Evolutionary conservation across 345 rosid genomes (phyloP).

Genomic region (Cardamine chenopodiifolia): DNA sequence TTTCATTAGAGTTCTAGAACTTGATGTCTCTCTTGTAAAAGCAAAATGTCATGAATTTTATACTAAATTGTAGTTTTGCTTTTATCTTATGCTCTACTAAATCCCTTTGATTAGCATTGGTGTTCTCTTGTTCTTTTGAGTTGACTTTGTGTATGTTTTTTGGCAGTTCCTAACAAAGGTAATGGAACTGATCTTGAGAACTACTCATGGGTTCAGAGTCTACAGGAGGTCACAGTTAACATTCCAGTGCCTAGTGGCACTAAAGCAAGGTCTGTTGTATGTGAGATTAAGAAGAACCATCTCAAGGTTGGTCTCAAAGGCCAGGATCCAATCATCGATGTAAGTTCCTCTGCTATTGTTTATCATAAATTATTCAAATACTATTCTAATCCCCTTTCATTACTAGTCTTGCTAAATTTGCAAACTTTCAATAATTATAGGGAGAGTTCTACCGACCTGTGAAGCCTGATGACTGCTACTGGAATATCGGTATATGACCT

Average conservation of each 20-base stretch:
- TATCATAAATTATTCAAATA: background rate
- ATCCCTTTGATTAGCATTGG: background rate
- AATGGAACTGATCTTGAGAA: slow-evolving; percentile 89
- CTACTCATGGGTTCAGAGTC: slow-evolving; percentile 91
- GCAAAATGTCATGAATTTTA: background rate
- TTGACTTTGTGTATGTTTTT: background rate
- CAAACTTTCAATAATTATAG: slow-evolving; percentile 42
- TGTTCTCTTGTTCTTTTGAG: slow-evolving; percentile 1
- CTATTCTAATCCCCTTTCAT: background rate
- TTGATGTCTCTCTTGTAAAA: background rate
- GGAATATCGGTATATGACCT: slow-evolving; percentile 84
- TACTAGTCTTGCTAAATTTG: slow-evolving; percentile 25
- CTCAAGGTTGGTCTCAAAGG: slow-evolving; percentile 92
- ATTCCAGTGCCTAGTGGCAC: slow-evolving; percentile 89
- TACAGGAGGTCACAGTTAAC: slow-evolving; percentile 80
- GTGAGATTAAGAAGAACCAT: slow-evolving; percentile 87
- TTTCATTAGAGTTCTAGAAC: background rate
- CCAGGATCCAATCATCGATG: slow-evolving; percentile 84
- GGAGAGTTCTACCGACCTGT: slow-evolving; percentile 73
- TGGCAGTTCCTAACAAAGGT: slow-evolving; percentile 86
- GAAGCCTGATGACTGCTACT: slow-evolving; percentile 90
- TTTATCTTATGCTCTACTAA: background rate
- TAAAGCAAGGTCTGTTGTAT: slow-evolving; percentile 66
- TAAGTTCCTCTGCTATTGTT: slow-evolving; percentile 43
- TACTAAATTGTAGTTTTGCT: background rate